These are phyloP conservation scores for Alternaria burnsii DNA, from an alignment of 2,329 filamentous ascomycete genomes.

Conservation along the genomic window DNA sequence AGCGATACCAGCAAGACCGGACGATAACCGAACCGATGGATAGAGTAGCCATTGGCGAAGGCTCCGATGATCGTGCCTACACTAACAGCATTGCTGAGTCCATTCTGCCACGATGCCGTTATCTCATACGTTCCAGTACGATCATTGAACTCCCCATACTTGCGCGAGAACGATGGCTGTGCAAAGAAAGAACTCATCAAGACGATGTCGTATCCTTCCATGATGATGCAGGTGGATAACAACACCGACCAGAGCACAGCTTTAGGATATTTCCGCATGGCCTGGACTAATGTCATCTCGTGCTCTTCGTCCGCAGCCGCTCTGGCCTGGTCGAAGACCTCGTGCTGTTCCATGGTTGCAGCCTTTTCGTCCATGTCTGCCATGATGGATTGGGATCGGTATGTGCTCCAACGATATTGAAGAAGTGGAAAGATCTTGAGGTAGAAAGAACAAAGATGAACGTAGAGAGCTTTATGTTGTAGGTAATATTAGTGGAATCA, in stretches of 20 bases:
- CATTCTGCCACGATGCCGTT: slow-evolving; percentile 54
- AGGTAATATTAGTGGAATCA: not conserved
- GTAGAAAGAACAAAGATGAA: not conserved
- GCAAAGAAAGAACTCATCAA: slow-evolving; percentile 78
- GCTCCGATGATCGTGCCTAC: slow-evolving; percentile 54
- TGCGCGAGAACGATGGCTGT: slow-evolving; percentile 51
- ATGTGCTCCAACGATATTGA: not conserved
- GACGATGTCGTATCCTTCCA: slow-evolving; percentile 87
- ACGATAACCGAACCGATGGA: slow-evolving; percentile 48
- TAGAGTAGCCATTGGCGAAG: slow-evolving; percentile 49
- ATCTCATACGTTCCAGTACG: slow-evolving; percentile 47
- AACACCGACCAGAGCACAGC: slow-evolving; percentile 81
- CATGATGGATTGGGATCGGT: not conserved
- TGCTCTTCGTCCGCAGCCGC: slow-evolving; percentile 27
- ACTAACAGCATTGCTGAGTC: slow-evolving; percentile 51
- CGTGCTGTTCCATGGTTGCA: slow-evolving; percentile 10
- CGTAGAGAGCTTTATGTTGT: not conserved
- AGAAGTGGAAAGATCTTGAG: not conserved
- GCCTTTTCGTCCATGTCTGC: slow-evolving; percentile 10
- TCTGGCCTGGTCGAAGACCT: slow-evolving; percentile 16
- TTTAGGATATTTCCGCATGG: slow-evolving; percentile 80
- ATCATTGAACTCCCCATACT: slow-evolving; percentile 45
- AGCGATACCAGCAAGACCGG: slow-evolving; percentile 26
- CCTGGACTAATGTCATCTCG: slow-evolving; percentile 67
- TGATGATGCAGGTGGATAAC: slow-evolving; percentile 83